Conservation (phyloP, 2,329 filamentous ascomycete species). For the Aspergillus sojae region DNA sequence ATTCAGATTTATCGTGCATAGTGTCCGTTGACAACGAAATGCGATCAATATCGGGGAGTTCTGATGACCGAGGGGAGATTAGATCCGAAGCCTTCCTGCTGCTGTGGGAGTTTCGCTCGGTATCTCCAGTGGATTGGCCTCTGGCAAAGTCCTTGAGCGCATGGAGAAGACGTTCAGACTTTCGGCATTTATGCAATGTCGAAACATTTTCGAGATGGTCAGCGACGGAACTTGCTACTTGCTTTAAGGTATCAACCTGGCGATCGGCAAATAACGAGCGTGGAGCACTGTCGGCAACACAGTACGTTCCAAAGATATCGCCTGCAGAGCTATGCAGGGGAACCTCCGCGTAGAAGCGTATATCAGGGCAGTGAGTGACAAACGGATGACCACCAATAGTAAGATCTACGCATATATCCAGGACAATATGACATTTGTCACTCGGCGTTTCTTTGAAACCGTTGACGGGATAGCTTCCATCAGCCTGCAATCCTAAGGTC, state of each 20-base stretch:
- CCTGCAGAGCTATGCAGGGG: constrained; percentile 60
- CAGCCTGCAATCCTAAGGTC: constrained; percentile 11
- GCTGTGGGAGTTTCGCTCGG: background rate
- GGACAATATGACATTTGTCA: constrained; percentile 33
- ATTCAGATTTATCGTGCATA: background rate
- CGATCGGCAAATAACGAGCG: constrained; percentile 45
- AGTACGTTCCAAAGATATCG: constrained; percentile 60
- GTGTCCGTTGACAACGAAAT: constrained; percentile 4
- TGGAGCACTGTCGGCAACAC: constrained; percentile 60
- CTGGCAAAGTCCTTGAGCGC: constrained; percentile 54
- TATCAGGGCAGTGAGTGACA: constrained; percentile 33
- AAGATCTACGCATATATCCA: constrained; percentile 41
- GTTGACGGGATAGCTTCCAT: background rate
- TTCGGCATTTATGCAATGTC: constrained; percentile 53
- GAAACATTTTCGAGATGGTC: constrained; percentile 60
- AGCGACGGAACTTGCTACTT: constrained; percentile 48
- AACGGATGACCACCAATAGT: constrained; percentile 38
- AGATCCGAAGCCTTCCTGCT: background rate
- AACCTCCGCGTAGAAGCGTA: constrained; percentile 60
- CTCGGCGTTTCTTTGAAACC: constrained; percentile 2
- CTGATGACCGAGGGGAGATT: constrained; percentile 5
- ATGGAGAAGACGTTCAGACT: constrained; percentile 58
- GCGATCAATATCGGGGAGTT: constrained; percentile 6
- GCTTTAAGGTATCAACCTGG: constrained; percentile 10
- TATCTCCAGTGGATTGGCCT: constrained; percentile 22